Evolutionary conservation across 2,329 filamentous ascomycete species (phyloP).

Genomic region (Exserohilum rostratum): DNA sequence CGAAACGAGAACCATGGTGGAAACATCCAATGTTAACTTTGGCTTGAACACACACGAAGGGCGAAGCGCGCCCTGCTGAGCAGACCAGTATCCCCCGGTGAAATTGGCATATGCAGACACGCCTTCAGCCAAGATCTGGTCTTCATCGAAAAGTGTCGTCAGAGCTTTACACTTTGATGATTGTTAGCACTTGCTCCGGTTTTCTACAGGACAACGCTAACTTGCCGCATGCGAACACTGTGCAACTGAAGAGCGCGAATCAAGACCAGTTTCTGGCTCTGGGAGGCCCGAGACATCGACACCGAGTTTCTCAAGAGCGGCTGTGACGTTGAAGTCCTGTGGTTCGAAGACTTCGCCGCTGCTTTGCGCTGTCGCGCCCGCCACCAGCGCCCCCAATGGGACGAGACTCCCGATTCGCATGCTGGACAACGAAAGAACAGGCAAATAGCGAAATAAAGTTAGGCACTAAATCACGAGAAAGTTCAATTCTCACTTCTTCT

Average conservation of each 20-base stretch:
- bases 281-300: conserved; percentile 4
- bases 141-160: conserved; percentile 17
- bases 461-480: too few species aligned
- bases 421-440: neutral
- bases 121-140: conserved; percentile 10
- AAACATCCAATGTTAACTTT: conserved; percentile 13
- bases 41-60: conserved; percentile 34
- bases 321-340: conserved; percentile 5
- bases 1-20: conserved; percentile 17
- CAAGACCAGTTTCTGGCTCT: neutral
- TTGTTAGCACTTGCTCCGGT: neutral
- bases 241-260: neutral
- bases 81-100: conserved; percentile 28
- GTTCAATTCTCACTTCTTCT: too few species aligned
- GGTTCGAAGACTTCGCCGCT: neutral
- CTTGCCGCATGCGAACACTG: conserved; percentile 4
- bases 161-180: conserved; percentile 22
- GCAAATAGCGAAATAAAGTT: neutral
- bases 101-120: conserved; percentile 13
- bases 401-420: neutral
- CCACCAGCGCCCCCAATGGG: neutral
- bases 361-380: neutral
- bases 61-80: conserved; percentile 25
- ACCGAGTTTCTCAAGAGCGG: conserved; percentile 1
- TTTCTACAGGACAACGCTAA: neutral